These are phyloP conservation scores for Trichoderma sp. DNA, from an alignment of 2,329 filamentous ascomycete genomes.

Conservation along the genomic window DNA sequence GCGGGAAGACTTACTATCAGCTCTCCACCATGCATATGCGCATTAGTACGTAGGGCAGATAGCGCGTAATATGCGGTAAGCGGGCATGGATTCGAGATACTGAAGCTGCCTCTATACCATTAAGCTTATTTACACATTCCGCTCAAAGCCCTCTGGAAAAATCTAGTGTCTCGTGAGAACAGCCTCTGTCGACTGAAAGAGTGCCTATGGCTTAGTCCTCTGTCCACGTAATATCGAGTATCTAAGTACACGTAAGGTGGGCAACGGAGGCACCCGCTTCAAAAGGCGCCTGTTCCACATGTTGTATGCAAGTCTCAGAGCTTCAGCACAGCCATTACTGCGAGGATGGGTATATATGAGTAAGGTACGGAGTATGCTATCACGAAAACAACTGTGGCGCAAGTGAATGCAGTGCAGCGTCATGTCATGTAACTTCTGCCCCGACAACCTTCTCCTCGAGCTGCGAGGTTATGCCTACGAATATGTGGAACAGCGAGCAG, in stretches of 20 bases:
- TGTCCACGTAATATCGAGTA: not conserved
- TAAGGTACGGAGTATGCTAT: not conserved
- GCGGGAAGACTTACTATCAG: not conserved
- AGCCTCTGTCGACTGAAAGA: not conserved
- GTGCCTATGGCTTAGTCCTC: not conserved
- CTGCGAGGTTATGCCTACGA: constrained; percentile 61
- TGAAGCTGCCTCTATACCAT: no score
- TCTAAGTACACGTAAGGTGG: not conserved
- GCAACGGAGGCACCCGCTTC: not conserved
- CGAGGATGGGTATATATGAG: not conserved
- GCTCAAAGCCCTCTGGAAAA: not conserved
- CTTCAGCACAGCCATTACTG: not conserved
- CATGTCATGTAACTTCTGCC: constrained; percentile 15
- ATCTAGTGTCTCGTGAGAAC: not conserved
- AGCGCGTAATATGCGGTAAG: not conserved
- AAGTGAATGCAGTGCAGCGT: not conserved
- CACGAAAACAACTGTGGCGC: not conserved
- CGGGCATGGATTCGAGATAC: not conserved
- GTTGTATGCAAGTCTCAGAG: not conserved
- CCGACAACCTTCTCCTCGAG: constrained; percentile 2
- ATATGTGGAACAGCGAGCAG: constrained; percentile 71
- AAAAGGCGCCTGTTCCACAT: not conserved
- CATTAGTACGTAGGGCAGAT: not conserved
- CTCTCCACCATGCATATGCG: not conserved
- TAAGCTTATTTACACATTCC: not conserved